Base-by-base conservation (phyloP, 176 grass and related monocot species). In the Elaeis guineensis region DNA sequence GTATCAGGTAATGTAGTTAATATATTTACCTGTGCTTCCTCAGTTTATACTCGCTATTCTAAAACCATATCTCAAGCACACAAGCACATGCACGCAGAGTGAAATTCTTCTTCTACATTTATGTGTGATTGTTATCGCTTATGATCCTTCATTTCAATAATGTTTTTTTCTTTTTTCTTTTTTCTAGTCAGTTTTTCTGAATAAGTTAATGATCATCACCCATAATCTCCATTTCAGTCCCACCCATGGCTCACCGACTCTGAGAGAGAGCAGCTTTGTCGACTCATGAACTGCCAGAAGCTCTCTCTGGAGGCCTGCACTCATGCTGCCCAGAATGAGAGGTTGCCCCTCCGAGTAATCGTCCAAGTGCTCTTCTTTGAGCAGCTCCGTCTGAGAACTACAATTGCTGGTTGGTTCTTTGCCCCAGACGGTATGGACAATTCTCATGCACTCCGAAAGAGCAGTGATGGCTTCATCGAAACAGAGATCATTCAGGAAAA, bases 251-350 rank as follows among this genome's bases (percentile, higher is more conserved):
- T 65, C 63, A 65, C 63, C 4, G 63, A 65, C 18, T 51, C 49
- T 1, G 63, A 65, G 5, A 24, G 19, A 20, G 63, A 65, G 49
- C 63, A 65, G 63, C 63, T 65, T 23, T 65, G 63, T 50, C 63
- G 63, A 12, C 63, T 65, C 49, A 65, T 52, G 49, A 65, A 65
- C 15, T 65, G 63, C 63, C 63, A 65, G 50, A 65, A 65, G 63
- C 63, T 65, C 16, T 65, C 63, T 23, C 9, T 65, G 63, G 63
- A 65, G 51, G 63, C 63, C 49, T 28, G 63, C 49, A 65, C 22
- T 6, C 63, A 65, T 19, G 63, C 63, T 17, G 63, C 63, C 3
- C 63, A 65, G 22, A 65, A 65, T 23, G 63, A 65, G 16, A 65
- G 63, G 48, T 23, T 65, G 5, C 63, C 63, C 22, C 49, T 65